A percentile compares a stretch with the other conserved stretches of the same genome.
Conservation (phyloP, 768 basidiomycete species). For the Cystobasidium onofrii region DNA sequence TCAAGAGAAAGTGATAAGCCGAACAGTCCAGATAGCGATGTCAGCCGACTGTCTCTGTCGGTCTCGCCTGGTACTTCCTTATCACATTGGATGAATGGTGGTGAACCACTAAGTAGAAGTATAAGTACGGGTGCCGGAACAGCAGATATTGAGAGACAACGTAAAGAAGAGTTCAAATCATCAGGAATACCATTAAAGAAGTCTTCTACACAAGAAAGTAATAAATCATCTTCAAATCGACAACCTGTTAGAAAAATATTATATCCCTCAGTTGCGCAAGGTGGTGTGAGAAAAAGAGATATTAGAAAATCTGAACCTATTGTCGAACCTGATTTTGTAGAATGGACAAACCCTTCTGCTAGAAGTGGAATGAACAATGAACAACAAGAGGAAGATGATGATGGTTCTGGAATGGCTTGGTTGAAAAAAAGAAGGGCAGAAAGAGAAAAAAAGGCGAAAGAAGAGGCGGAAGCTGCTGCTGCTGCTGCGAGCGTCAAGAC, state of each 20-base stretch:
- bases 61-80: background rate
- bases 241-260: background rate
- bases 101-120: slow-evolving; percentile 11
- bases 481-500: background rate
- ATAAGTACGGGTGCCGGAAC: slow-evolving; percentile 18
- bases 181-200: slow-evolving; percentile 15
- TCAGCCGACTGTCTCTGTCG: background rate
- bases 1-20: slow-evolving; percentile 9
- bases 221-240: background rate
- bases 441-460: slow-evolving; percentile 19
- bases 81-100: slow-evolving; percentile 4
- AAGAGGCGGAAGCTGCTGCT: slow-evolving; percentile 4
- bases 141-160: background rate
- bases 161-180: background rate
- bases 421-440: slow-evolving; percentile 29
- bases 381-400: slow-evolving; percentile 27
- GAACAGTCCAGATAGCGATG: background rate
- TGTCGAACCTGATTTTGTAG: slow-evolving; percentile 19
- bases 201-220: background rate
- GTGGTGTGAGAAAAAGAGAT: background rate
- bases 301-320: background rate
- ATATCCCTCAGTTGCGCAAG: slow-evolving; percentile 26
- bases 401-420: slow-evolving; percentile 33
- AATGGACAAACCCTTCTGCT: slow-evolving; percentile 24
- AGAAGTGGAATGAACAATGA: background rate